Evolutionary conservation across 2,329 filamentous ascomycete species (phyloP).

Genomic region (Phaeosphaeriaceae sp.): DNA sequence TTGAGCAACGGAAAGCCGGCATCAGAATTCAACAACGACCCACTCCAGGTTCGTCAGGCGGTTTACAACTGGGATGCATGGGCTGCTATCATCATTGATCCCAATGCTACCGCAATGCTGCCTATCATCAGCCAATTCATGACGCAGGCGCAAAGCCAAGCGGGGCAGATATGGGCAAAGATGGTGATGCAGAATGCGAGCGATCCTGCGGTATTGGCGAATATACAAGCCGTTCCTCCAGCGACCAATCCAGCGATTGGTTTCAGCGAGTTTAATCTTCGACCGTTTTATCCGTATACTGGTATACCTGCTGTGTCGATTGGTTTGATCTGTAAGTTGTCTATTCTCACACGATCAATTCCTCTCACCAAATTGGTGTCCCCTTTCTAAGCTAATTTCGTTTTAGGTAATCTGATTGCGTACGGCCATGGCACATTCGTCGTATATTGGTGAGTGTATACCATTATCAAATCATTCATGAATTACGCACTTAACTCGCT

Average conservation of each 20-base stretch:
- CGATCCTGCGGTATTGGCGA: conserved; percentile 47
- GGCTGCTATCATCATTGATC: conserved; percentile 67
- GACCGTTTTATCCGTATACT: conserved; percentile 63
- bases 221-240: conserved; percentile 58
- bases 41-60: conserved; percentile 61
- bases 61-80: conserved; percentile 66
- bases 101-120: conserved; percentile 64
- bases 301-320: conserved; percentile 66
- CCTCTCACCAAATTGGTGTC: conserved; percentile 52
- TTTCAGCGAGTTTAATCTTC: conserved; percentile 63
- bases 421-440: conserved; percentile 65
- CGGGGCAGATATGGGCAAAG: conserved; percentile 56
- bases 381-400: neutral
- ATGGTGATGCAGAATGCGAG: conserved; percentile 52
- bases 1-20: conserved; percentile 50
- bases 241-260: conserved; percentile 63
- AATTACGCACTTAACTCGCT: too few relatives aligned
- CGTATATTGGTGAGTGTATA: conserved; percentile 57
- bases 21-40: conserved; percentile 62
- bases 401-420: conserved; percentile 55
- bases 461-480: too few relatives aligned
- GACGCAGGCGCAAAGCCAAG: conserved; percentile 54
- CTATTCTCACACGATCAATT: conserved; percentile 48
- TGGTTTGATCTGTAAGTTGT: conserved; percentile 61
- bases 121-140: conserved; percentile 59